Percentiles rank a stretch among this genome's conserved stretches.
phyloP scores from a whole-genome alignment of 75 land plant genomes.

The Ceratopteris richardii region DNA sequence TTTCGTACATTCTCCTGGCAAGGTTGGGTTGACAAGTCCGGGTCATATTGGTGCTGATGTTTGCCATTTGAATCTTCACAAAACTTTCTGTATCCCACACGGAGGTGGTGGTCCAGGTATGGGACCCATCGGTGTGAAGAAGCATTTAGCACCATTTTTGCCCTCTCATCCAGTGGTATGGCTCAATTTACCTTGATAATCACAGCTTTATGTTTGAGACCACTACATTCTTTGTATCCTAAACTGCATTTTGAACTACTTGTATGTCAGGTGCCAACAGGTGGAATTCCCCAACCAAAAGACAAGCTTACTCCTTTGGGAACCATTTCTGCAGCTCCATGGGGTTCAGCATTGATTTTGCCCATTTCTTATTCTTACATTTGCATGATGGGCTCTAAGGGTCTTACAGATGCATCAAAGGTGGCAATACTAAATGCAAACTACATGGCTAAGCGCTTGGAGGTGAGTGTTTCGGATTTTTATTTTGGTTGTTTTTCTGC shows the following conservation, averaged over 20 bases:
- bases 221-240: neutral
- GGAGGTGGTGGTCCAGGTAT: conserved; percentile 99
- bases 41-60: conserved; percentile 98
- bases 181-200: too few relatives aligned
- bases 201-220: too few relatives aligned
- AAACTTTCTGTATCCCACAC: conserved; percentile 98
- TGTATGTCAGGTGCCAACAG: conserved; percentile 58
- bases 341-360: conserved; percentile 97
- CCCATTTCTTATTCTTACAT: conserved; percentile 96
- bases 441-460: conserved; percentile 99
- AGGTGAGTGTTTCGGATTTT: conserved; percentile 66
- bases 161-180: conserved; percentile 99
- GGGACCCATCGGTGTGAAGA: conserved; percentile 99
- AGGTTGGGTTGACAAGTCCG: conserved; percentile 99
- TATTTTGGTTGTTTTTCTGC: neutral
- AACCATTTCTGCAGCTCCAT: conserved; percentile 92
- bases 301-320: conserved; percentile 67
- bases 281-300: conserved; percentile 83
- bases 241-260: too few relatives aligned
- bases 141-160: conserved; percentile 92
- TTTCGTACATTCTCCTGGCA: conserved; percentile 1
- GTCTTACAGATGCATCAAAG: conserved; percentile 91
- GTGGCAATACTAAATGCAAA: conserved; percentile 93
- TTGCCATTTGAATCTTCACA: conserved; percentile 97
- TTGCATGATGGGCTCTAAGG: conserved; percentile 97